phyloP scores from a whole-genome alignment of 179 eudicot genomes.

The Silene noctiflora region DNA sequence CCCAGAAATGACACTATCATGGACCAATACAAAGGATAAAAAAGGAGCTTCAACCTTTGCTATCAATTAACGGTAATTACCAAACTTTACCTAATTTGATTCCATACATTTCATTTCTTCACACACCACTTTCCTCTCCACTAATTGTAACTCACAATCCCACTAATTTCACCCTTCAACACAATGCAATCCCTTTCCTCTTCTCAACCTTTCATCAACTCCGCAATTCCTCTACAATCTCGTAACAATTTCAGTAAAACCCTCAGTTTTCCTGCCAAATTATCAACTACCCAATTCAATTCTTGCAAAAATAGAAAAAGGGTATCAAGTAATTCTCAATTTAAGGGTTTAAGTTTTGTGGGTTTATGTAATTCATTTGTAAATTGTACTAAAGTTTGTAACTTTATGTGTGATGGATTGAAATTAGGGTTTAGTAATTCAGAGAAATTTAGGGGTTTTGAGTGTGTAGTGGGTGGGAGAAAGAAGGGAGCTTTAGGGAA shows the following conservation, averaged over 20 bases:
- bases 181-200: slow-evolving; percentile 16
- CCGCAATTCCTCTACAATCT: slow-evolving; percentile 15
- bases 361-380: slow-evolving; percentile 19
- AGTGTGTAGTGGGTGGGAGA: not conserved
- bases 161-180: not conserved
- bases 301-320: slow-evolving; percentile 11
- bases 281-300: slow-evolving; percentile 12
- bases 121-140: not conserved
- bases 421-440: slow-evolving; percentile 22
- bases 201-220: slow-evolving; percentile 12
- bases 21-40: too few relatives aligned
- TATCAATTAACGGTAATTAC: slow-evolving; percentile 8
- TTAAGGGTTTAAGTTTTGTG: slow-evolving; percentile 16
- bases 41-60: too few relatives aligned
- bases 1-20: too few relatives aligned
- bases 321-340: not conserved
- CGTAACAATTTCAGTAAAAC: slow-evolving; percentile 3
- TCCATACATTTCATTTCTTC: not conserved
- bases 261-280: slow-evolving; percentile 13
- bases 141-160: not conserved
- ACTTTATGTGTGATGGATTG: slow-evolving; percentile 11
- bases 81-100: not conserved
- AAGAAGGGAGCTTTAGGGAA: not conserved
- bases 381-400: slow-evolving; percentile 9
- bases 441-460: not conserved